These are phyloP conservation scores for Metschnikowia drakensbergensis DNA, from an alignment of 805 yeast species.

Conservation along the genomic window DNA sequence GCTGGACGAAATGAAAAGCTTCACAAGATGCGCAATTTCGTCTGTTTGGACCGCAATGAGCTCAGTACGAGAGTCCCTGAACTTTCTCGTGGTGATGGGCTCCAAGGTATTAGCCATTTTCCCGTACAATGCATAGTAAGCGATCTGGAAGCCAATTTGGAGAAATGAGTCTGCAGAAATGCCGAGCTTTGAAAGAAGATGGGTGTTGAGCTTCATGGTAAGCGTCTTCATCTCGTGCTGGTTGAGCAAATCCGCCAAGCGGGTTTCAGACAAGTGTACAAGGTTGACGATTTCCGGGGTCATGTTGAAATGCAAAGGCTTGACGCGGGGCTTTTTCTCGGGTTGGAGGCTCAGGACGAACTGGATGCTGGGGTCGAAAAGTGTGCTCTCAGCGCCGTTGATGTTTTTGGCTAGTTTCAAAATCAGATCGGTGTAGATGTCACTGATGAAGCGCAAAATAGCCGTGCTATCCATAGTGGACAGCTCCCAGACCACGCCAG, in stretches of 20 bases:
- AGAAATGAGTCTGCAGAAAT: conserved; percentile 49
- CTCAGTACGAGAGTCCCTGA: conserved; percentile 67
- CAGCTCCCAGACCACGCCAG: conserved; percentile 58
- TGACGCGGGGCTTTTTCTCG: conserved; percentile 34
- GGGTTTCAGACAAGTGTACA: conserved; percentile 54
- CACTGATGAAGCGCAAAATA: conserved; percentile 52
- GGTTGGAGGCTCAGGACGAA: conserved; percentile 38
- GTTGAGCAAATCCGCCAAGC: conserved; percentile 53
- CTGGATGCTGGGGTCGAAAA: conserved; percentile 37
- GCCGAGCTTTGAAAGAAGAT: conserved; percentile 36
- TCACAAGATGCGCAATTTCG: conserved; percentile 48
- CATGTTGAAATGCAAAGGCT: conserved; percentile 30
- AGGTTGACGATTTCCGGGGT: conserved; percentile 47
- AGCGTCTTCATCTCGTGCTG: conserved; percentile 53
- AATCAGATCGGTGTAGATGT: conserved; percentile 55
- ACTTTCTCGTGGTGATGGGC: conserved; percentile 64
- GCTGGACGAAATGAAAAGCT: conserved; percentile 58
- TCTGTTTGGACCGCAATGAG: conserved; percentile 63
- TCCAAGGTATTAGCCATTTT: conserved; percentile 47
- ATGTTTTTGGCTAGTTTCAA: conserved; percentile 54
- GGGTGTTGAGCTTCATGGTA: conserved; percentile 33
- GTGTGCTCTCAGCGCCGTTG: conserved; percentile 53
- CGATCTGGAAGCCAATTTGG: conserved; percentile 50
- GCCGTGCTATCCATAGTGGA: conserved; percentile 58
- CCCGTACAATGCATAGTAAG: conserved; percentile 55